Conservation (phyloP, 2,329 filamentous ascomycete species). For the Rhynchosporium secalis region DNA sequence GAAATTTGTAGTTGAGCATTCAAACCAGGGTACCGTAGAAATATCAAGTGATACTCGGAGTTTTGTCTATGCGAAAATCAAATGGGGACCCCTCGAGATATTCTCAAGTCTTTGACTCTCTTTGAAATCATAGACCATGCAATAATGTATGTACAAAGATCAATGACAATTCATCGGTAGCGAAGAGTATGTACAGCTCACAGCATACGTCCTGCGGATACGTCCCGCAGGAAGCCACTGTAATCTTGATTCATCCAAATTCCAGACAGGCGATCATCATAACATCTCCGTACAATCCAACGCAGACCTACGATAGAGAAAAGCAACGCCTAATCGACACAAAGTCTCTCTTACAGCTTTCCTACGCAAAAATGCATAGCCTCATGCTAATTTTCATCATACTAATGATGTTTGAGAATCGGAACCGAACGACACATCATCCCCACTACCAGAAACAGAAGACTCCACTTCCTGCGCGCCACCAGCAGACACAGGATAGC, state of each 20-base stretch:
- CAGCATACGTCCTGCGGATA: not conserved
- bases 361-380: too few species aligned
- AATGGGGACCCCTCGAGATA: not conserved
- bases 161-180: constrained; percentile 2
- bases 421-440: not conserved
- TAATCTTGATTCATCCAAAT: not conserved
- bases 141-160: not conserved
- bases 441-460: not conserved
- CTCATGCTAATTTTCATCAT: not conserved
- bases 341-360: not conserved
- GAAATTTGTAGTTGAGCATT: too few species aligned
- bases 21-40: not conserved
- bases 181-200: not conserved
- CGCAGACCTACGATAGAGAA: not conserved
- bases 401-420: not conserved
- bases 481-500: constrained; percentile 2
- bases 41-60: not conserved
- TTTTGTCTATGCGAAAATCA: not conserved
- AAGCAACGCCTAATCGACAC: not conserved
- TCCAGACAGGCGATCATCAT: not conserved
- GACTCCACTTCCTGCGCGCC: not conserved
- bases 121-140: not conserved
- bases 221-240: not conserved
- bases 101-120: not conserved
- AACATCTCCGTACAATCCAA: not conserved